phyloP scores from a whole-genome alignment of 2,329 filamentous ascomycete genomes.

The Didymella pomorum region DNA sequence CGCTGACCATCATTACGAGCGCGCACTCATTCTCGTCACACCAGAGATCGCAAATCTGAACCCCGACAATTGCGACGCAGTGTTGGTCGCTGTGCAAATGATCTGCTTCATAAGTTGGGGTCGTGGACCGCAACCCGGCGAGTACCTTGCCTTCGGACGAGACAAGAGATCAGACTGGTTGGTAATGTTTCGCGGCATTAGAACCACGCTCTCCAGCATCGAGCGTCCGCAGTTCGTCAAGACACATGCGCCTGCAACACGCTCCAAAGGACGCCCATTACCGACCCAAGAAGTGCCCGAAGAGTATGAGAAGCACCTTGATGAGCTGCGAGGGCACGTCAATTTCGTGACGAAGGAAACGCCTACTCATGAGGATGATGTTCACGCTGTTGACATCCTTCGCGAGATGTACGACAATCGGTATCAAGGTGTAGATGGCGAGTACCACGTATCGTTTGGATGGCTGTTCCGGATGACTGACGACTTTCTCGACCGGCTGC shows the following conservation, averaged over 20 bases:
- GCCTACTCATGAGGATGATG: constrained; percentile 12
- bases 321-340: constrained; percentile 28
- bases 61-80: constrained; percentile 34
- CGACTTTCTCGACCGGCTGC: constrained; percentile 34
- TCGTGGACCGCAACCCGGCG: constrained; percentile 36
- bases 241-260: constrained; percentile 18
- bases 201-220: constrained; percentile 31
- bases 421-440: constrained; percentile 32
- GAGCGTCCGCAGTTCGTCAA: constrained; percentile 14
- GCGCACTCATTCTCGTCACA: constrained; percentile 32
- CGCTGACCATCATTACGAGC: constrained; percentile 35
- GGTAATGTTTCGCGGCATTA: constrained; percentile 42
- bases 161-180: constrained; percentile 40
- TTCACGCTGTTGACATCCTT: constrained; percentile 26
- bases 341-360: constrained; percentile 12
- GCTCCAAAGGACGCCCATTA: constrained; percentile 23
- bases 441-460: constrained; percentile 38
- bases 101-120: constrained; percentile 39
- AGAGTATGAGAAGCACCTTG: constrained; percentile 31
- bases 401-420: constrained; percentile 33
- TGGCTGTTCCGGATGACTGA: constrained; percentile 41
- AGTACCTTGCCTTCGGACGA: constrained; percentile 42
- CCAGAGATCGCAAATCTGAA: constrained; percentile 31
- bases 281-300: constrained; percentile 18
- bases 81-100: constrained; percentile 35